Conservation (phyloP, 1,284 basidiomycete genomes). For the Peniophora sp. region DNA sequence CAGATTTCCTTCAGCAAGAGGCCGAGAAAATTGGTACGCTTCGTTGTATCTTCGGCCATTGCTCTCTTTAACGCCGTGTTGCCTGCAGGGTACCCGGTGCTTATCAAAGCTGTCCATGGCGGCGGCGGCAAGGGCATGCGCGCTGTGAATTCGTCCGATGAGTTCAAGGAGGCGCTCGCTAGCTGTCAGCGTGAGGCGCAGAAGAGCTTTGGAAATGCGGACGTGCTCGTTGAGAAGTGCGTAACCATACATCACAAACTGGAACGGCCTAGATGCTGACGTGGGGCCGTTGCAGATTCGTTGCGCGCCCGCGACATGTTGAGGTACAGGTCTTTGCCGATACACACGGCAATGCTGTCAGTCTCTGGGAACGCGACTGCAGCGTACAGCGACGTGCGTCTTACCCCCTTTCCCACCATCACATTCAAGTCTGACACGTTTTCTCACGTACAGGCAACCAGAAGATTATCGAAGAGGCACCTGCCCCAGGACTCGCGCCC, state of each 20-base stretch:
- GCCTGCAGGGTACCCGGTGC: constrained; percentile 71
- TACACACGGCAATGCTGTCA: constrained; percentile 66
- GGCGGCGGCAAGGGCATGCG: constrained; percentile 98
- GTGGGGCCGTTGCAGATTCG: constrained; percentile 16
- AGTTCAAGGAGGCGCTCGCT: constrained; percentile 72
- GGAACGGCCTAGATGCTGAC: no score
- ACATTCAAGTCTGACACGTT: neutral
- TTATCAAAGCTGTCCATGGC: constrained; percentile 95
- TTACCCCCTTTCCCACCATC: no score
- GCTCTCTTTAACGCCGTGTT: neutral
- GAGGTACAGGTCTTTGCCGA: constrained; percentile 92
- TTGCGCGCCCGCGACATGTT: constrained; percentile 76
- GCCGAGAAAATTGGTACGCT: constrained; percentile 65
- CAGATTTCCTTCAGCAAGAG: constrained; percentile 51
- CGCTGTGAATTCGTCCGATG: constrained; percentile 57
- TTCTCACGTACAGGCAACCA: neutral
- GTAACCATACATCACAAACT: no score
- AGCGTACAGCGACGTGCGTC: constrained; percentile 79
- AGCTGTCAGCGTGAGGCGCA: constrained; percentile 83
- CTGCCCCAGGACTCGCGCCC: constrained; percentile 78
- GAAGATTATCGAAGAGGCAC: constrained; percentile 45
- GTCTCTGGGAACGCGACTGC: constrained; percentile 91
- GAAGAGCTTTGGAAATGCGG: constrained; percentile 83
- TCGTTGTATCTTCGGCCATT: neutral
- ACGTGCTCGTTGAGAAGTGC: constrained; percentile 83